These are phyloP conservation scores for Phanerochaete sordida DNA, from an alignment of 768 basidiomycete genomes.

Conservation along the genomic window DNA sequence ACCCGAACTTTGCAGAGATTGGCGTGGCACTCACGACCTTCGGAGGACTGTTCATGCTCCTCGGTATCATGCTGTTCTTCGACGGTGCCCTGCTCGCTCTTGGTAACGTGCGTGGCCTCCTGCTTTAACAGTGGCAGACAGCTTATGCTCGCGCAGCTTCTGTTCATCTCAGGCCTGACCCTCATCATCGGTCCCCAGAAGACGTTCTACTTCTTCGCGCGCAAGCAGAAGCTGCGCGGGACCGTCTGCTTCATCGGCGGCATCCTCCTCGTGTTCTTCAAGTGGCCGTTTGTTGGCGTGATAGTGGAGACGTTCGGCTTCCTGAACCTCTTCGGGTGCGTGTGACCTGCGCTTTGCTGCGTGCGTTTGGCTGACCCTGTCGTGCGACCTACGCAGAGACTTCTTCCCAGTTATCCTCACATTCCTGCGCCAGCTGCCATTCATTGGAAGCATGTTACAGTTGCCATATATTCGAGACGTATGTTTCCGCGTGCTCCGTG, in stretches of 20 bases:
- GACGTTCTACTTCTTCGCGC: constrained; percentile 97
- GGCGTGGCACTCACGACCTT: constrained; percentile 96
- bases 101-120: constrained; percentile 72
- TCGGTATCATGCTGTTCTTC: constrained; percentile 95
- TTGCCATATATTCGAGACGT: constrained; percentile 87
- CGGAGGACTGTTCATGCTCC: constrained; percentile 92
- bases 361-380: background rate
- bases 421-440: constrained; percentile 92
- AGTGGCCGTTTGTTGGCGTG: constrained; percentile 94
- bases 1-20: constrained; percentile 64
- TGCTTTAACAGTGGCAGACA: background rate
- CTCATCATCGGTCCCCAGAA: constrained; percentile 97
- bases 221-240: constrained; percentile 92
- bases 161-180: constrained; percentile 92
- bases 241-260: constrained; percentile 86
- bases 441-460: constrained; percentile 82
- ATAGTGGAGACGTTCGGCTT: constrained; percentile 95
- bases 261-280: constrained; percentile 89
- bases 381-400: constrained; percentile 56
- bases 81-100: constrained; percentile 93
- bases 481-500: constrained; percentile 26
- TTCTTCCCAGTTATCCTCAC: constrained; percentile 99
- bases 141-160: constrained; percentile 52
- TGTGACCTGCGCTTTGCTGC: constrained; percentile 1
- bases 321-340: constrained; percentile 94